Conservation (phyloP, 2,329 filamentous ascomycete genomes). For the Paecilomyces variotii region DNA sequence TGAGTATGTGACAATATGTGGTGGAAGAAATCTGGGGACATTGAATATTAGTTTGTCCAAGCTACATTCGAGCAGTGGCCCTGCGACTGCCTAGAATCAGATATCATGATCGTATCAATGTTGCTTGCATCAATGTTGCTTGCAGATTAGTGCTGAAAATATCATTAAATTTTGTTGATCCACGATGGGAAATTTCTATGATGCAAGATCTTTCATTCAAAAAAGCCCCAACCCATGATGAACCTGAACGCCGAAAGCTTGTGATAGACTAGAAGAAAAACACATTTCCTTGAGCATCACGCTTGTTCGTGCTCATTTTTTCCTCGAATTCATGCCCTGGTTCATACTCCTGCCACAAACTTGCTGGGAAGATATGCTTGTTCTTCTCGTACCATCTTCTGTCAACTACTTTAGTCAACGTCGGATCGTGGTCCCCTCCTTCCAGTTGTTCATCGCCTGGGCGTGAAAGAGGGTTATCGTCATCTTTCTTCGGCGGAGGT, state of each 20-base stretch:
- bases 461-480: conserved; percentile 35
- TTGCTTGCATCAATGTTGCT: not conserved
- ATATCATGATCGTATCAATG: no score
- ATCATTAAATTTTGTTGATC: not conserved
- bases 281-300: conserved; percentile 80
- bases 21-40: not conserved
- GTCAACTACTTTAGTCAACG: conserved; percentile 87
- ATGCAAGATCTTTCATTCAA: not conserved
- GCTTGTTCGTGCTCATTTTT: conserved; percentile 61
- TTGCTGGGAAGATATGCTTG: conserved; percentile 96
- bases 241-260: not conserved
- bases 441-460: conserved; percentile 55
- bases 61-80: not conserved
- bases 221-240: not conserved
- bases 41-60: not conserved
- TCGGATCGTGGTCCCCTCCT: conserved; percentile 69
- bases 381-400: conserved; percentile 94
- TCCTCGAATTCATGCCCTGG: conserved; percentile 67
- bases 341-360: conserved; percentile 91
- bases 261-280: conserved; percentile 66
- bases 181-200: not conserved
- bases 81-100: no score
- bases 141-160: not conserved
- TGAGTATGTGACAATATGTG: not conserved
- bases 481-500: conserved; percentile 20